Conservation (phyloP, 139 green algal genomes). For the Tetradesmus lagerheimii region DNA sequence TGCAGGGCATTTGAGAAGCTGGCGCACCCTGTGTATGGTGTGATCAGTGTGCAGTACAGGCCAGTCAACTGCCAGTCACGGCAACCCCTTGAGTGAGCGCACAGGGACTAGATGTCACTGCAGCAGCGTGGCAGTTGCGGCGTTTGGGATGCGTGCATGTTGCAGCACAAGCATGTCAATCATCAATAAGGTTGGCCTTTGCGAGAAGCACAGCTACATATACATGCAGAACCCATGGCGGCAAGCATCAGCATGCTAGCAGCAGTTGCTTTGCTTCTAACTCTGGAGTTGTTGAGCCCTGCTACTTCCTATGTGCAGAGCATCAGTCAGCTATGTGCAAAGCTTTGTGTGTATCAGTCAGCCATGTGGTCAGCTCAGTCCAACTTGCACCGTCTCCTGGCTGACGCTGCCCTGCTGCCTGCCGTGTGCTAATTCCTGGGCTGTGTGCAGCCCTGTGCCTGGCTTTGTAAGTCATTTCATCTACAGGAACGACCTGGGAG, state of each 20-base stretch:
- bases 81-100: conserved; percentile 27
- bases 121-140: not conserved
- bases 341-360: no score
- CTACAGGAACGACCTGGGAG: conserved; percentile 48
- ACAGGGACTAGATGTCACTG: not conserved
- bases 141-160: not conserved
- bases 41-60: conserved; percentile 36
- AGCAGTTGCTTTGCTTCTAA: no score
- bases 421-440: no score
- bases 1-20: conserved; percentile 47
- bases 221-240: not conserved
- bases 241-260: not conserved
- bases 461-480: conserved; percentile 46
- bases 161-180: no score
- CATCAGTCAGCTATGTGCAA: no score
- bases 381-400: no score
- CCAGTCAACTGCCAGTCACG: conserved; percentile 33
- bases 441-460: conserved; percentile 25
- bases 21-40: conserved; percentile 34
- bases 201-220: not conserved
- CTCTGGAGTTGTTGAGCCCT: no score
- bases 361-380: no score
- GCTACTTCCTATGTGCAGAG: no score
- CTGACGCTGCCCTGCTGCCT: no score
- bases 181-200: no score